Percentiles rank a stretch among this genome's conserved stretches.
These are phyloP conservation scores for Piloderma croceum DNA, from an alignment of 768 basidiomycete species.

Conservation along the genomic window DNA sequence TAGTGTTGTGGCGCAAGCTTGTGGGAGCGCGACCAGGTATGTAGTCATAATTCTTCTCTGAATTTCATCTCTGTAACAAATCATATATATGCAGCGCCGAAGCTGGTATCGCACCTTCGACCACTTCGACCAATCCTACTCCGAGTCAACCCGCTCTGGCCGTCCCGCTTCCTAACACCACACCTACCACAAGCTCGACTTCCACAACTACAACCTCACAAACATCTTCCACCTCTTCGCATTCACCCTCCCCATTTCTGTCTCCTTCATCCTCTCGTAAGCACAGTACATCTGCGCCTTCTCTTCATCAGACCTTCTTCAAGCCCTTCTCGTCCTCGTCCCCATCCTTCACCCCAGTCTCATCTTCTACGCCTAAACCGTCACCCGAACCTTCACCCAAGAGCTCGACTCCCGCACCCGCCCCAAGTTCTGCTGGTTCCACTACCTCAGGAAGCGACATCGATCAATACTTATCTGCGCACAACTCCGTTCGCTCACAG, in stretches of 20 bases:
- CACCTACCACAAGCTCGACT: conserved; percentile 6
- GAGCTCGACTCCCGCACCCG: conserved; percentile 1
- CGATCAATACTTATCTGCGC: conserved; percentile 47
- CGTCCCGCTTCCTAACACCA: conserved; percentile 5
- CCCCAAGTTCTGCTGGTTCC: conserved; percentile 9
- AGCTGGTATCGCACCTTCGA: conserved; percentile 1
- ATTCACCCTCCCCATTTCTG: not conserved
- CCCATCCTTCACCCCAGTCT: conserved; percentile 9
- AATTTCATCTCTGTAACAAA: not conserved
- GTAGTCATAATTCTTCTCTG: not conserved
- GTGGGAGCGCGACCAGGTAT: conserved; percentile 28
- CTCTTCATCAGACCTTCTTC: conserved; percentile 1
- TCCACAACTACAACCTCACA: conserved; percentile 3
- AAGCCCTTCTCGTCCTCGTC: conserved; percentile 13
- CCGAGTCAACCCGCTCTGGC: conserved; percentile 1
- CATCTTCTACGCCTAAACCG: conserved; percentile 7
- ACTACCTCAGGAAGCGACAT: conserved; percentile 39
- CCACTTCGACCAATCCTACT: conserved; percentile 1
- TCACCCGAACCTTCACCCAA: conserved; percentile 12
- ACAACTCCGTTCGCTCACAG: conserved; percentile 56
- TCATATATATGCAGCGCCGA: not conserved
- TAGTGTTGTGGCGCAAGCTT: conserved; percentile 37
- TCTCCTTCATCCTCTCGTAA: not conserved
- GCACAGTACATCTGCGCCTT: not conserved
- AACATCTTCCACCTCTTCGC: conserved; percentile 1